phyloP scores from a whole-genome alignment of 352 stramenopile species.

The Globisporangium okanoganense region DNA sequence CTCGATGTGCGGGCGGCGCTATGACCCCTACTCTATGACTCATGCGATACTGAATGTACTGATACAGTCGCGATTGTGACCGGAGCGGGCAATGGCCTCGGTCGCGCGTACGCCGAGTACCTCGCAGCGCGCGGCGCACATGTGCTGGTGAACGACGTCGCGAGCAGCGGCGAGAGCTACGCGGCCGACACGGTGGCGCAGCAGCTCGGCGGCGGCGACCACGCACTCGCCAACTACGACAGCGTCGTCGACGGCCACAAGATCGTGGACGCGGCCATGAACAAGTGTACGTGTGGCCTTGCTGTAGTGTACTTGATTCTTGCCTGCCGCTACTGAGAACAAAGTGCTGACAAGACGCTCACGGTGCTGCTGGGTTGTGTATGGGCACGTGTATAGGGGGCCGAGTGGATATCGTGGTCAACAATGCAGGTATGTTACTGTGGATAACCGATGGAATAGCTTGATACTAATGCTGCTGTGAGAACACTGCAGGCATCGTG shows the following conservation, averaged over 20 bases:
- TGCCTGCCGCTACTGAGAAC: neutral
- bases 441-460: neutral
- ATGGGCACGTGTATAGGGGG: constrained; percentile 36
- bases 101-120: constrained; percentile 76
- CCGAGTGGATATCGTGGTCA: constrained; percentile 89
- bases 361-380: constrained; percentile 4
- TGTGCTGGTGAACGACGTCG: constrained; percentile 85
- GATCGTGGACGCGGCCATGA: constrained; percentile 78
- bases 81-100: constrained; percentile 80
- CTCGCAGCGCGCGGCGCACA: constrained; percentile 61
- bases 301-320: neutral
- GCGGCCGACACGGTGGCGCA: constrained; percentile 63
- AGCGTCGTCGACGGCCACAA: constrained; percentile 67
- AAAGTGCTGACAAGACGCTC: neutral
- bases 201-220: constrained; percentile 40
- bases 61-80: constrained; percentile 80
- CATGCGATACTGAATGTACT: neutral
- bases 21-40: neutral
- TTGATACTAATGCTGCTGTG: neutral
- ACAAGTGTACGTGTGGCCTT: constrained; percentile 52
- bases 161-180: constrained; percentile 11
- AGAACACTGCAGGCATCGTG: constrained; percentile 53
- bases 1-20: neutral
- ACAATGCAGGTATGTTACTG: constrained; percentile 85
- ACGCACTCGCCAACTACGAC: constrained; percentile 70